Conservation (phyloP, 495 filamentous ascomycete species). For the Aspergillus indologenus region DNA sequence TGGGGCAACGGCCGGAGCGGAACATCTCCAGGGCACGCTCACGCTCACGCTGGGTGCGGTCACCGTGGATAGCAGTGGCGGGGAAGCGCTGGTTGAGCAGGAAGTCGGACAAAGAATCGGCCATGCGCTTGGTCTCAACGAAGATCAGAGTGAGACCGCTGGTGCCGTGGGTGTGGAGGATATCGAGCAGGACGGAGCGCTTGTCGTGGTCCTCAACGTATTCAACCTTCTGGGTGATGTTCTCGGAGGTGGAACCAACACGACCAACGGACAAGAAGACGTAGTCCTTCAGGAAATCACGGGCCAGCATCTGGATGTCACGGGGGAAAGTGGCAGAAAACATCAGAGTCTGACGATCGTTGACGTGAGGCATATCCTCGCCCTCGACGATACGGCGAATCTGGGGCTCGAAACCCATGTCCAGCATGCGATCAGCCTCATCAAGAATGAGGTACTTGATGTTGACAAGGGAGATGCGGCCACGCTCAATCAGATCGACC, state of each 20-base stretch:
- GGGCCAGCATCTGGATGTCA: slow-evolving; percentile 97
- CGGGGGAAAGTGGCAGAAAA: slow-evolving; percentile 98
- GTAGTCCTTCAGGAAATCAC: slow-evolving; percentile 97
- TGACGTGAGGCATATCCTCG: slow-evolving; percentile 90
- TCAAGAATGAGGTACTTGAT: slow-evolving; percentile 99
- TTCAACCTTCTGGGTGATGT: slow-evolving; percentile 98
- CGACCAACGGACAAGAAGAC: slow-evolving; percentile 97
- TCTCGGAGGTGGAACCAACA: slow-evolving; percentile 99
- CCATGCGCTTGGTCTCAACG: slow-evolving; percentile 99
- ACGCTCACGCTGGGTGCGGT: slow-evolving; percentile 97
- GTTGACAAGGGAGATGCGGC: slow-evolving; percentile 91
- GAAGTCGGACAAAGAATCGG: slow-evolving; percentile 95
- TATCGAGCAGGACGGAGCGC: slow-evolving; percentile 94
- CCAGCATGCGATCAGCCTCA: slow-evolving; percentile 99
- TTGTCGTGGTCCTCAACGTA: slow-evolving; percentile 98
- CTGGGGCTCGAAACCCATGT: slow-evolving; percentile 99
- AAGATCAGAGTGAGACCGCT: slow-evolving; percentile 91
- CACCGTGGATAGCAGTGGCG: slow-evolving; percentile 97
- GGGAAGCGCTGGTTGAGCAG: slow-evolving; percentile 97
- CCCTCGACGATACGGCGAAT: slow-evolving; percentile 97
- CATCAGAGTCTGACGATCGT: slow-evolving; percentile 95
- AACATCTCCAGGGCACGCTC: slow-evolving; percentile 97
- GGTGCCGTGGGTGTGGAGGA: slow-evolving; percentile 88
- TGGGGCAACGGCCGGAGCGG: slow-evolving; percentile 90
- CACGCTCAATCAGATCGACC: slow-evolving; percentile 96